These are phyloP conservation scores for Umbilicus rupestris DNA, from an alignment of 164 flowering plant species.

Conservation along the genomic window DNA sequence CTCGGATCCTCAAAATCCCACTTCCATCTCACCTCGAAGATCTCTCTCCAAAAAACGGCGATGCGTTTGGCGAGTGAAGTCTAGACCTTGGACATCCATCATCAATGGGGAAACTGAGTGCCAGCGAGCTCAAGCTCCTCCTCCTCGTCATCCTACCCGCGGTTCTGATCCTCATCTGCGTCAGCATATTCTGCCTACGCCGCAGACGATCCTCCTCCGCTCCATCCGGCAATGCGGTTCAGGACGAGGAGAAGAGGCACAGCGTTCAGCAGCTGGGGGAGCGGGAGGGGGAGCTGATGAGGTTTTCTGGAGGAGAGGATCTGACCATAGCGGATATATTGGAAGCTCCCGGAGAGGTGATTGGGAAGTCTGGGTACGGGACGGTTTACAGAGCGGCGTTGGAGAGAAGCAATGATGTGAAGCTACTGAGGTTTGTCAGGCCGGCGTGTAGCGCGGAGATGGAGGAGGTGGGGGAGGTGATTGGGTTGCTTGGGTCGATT, in stretches of 20 bases:
- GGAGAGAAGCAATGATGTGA: slow-evolving; percentile 26
- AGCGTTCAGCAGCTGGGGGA: slow-evolving; percentile 44
- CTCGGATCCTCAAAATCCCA: too few relatives aligned
- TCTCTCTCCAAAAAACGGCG: too few relatives aligned
- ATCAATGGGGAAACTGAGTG: background rate
- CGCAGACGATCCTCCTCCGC: background rate
- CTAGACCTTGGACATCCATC: background rate
- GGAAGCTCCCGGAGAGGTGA: slow-evolving; percentile 93
- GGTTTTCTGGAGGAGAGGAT: slow-evolving; percentile 63
- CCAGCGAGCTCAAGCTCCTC: background rate
- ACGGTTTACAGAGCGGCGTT: slow-evolving; percentile 71
- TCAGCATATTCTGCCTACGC: background rate
- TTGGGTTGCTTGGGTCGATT: slow-evolving; percentile 48
- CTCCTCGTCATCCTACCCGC: background rate
- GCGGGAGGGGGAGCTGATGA: slow-evolving; percentile 24
- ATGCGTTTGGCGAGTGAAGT: too few relatives aligned
- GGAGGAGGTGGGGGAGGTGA: slow-evolving; percentile 30
- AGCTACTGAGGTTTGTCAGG: slow-evolving; percentile 70
- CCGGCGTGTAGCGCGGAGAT: slow-evolving; percentile 42
- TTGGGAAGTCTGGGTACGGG: slow-evolving; percentile 86
- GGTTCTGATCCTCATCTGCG: background rate
- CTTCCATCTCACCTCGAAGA: too few relatives aligned
- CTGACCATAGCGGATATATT: slow-evolving; percentile 58
- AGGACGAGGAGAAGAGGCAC: background rate
- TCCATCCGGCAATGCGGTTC: background rate